These are phyloP conservation scores for Arthrobotrys sinensis DNA, from an alignment of 2,329 filamentous ascomycete species.

Conservation along the genomic window DNA sequence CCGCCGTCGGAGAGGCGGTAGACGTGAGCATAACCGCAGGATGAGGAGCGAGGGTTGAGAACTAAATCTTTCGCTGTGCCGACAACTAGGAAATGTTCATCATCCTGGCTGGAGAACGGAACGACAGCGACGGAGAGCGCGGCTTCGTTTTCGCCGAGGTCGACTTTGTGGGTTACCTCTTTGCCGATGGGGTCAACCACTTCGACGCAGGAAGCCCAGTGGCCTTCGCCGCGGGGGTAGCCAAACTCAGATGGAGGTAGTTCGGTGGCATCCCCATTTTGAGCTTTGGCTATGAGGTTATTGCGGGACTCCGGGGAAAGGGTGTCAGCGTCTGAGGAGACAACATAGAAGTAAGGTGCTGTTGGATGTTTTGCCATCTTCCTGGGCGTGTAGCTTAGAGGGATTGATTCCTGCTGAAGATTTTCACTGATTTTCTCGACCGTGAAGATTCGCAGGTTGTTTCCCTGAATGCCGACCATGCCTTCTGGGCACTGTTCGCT, in stretches of 20 bases:
- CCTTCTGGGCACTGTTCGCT: constrained; percentile 94
- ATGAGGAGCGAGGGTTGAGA: constrained; percentile 81
- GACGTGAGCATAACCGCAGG: constrained; percentile 88
- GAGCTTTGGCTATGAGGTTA: constrained; percentile 81
- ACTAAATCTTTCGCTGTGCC: constrained; percentile 93
- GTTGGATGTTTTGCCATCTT: constrained; percentile 90
- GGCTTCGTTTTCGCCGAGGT: constrained; percentile 90
- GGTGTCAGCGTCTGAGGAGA: constrained; percentile 93
- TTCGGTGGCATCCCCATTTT: constrained; percentile 79
- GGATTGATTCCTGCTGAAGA: constrained; percentile 86
- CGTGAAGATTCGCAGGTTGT: constrained; percentile 88
- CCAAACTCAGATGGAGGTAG: constrained; percentile 88
- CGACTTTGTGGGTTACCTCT: constrained; percentile 80
- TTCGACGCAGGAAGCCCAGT: constrained; percentile 97
- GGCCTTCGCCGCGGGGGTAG: constrained; percentile 83
- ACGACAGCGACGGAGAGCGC: constrained; percentile 88
- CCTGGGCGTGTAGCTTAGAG: constrained; percentile 90
- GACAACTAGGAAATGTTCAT: constrained; percentile 91
- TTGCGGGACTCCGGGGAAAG: constrained; percentile 83
- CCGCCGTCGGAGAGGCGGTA: constrained; percentile 91
- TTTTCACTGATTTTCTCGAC: constrained; percentile 89
- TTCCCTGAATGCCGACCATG: constrained; percentile 92
- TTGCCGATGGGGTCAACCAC: constrained; percentile 89
- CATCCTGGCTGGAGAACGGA: constrained; percentile 87
- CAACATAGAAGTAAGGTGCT: constrained; percentile 90